These are phyloP conservation scores for Castanea crenata DNA, from an alignment of 306 rosid genomes.

Conservation along the genomic window DNA sequence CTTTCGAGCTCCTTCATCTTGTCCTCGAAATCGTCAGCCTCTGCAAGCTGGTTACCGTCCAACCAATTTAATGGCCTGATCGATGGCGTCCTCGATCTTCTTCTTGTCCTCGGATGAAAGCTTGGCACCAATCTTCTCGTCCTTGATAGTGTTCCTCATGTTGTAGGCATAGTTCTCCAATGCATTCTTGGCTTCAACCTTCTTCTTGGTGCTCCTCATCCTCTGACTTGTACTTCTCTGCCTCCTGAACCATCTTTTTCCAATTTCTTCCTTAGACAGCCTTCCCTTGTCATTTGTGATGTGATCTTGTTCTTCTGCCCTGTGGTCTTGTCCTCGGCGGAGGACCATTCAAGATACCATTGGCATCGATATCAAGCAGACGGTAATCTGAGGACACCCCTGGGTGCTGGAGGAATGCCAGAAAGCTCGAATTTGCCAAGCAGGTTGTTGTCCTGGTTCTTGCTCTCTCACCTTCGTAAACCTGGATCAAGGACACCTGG, in stretches of 20 bases:
- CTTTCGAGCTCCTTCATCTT: constrained; percentile 60
- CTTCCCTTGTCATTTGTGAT: constrained; percentile 61
- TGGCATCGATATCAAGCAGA: constrained; percentile 64
- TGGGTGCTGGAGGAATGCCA: constrained; percentile 58
- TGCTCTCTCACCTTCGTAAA: constrained; percentile 61
- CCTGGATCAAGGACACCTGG: constrained; percentile 55
- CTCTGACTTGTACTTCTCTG: constrained; percentile 60
- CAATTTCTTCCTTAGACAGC: constrained; percentile 51
- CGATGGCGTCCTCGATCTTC: constrained; percentile 58
- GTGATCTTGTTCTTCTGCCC: constrained; percentile 62
- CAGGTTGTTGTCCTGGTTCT: constrained; percentile 55
- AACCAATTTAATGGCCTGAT: constrained; percentile 52
- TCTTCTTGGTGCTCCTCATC: constrained; percentile 69
- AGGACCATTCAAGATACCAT: constrained; percentile 67
- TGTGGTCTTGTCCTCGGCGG: constrained; percentile 48
- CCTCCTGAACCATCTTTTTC: constrained; percentile 63
- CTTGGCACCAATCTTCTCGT: constrained; percentile 41
- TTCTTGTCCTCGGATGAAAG: constrained; percentile 40
- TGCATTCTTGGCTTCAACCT: constrained; percentile 47
- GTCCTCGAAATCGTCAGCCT: constrained; percentile 61
- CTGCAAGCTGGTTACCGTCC: constrained; percentile 55
- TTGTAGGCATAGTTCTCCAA: constrained; percentile 54
- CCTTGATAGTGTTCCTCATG: constrained; percentile 57
- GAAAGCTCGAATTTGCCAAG: constrained; percentile 52
- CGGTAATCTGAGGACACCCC: constrained; percentile 58